Conservation (phyloP, 495 filamentous ascomycete genomes). For the Aspergillus bertholletiae region DNA sequence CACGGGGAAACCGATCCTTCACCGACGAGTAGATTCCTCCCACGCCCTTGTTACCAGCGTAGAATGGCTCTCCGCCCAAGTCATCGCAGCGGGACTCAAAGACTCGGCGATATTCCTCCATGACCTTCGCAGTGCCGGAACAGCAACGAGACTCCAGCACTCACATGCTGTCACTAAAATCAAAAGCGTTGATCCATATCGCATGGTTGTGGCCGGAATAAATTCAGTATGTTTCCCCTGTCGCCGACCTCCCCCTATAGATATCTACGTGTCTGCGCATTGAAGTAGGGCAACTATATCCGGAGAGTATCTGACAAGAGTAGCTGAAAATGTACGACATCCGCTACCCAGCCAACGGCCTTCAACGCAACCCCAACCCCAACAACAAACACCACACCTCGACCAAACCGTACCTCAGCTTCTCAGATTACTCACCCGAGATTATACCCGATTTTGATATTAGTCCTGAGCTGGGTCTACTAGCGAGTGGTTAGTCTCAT, state of each 20-base stretch:
- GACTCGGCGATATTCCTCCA: slow-evolving; percentile 36
- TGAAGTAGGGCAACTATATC: not conserved
- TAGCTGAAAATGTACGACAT: slow-evolving; percentile 47
- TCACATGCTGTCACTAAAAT: slow-evolving; percentile 33
- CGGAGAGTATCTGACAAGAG: not conserved
- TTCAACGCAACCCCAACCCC: slow-evolving; percentile 28
- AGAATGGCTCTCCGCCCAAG: slow-evolving; percentile 36
- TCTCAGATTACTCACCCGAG: slow-evolving; percentile 27
- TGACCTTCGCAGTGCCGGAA: slow-evolving; percentile 34
- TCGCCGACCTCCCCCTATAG: not conserved
- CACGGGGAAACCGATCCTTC: slow-evolving; percentile 12
- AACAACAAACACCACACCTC: slow-evolving; percentile 23
- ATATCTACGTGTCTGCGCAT: not conserved
- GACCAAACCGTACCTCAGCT: slow-evolving; percentile 34
- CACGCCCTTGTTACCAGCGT: slow-evolving; percentile 33
- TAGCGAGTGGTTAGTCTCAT: slow-evolving; percentile 36
- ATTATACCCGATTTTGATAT: slow-evolving; percentile 34
- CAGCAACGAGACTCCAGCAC: slow-evolving; percentile 32
- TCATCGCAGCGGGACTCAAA: slow-evolving; percentile 36
- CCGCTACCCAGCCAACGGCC: slow-evolving; percentile 31
- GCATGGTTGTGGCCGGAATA: slow-evolving; percentile 33
- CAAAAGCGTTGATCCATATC: slow-evolving; percentile 33
- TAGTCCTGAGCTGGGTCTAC: slow-evolving; percentile 32
- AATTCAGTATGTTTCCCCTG: slow-evolving; percentile 28
- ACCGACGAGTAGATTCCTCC: slow-evolving; percentile 23